These are phyloP conservation scores for Russula earlei DNA, from an alignment of 768 basidiomycete species.

Conservation along the genomic window DNA sequence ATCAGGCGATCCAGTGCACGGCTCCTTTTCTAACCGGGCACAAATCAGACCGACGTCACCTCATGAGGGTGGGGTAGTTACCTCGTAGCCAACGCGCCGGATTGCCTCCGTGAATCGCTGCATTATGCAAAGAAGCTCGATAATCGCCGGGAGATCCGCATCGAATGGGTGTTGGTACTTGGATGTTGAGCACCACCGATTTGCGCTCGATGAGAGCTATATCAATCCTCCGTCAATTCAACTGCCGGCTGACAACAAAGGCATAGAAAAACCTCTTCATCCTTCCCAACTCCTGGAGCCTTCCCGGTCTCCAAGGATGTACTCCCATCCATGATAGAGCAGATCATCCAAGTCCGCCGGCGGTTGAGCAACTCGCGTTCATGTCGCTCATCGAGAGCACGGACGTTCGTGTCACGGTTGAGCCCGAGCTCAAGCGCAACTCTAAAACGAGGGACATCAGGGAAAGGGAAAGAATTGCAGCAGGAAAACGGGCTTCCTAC, in stretches of 20 bases:
- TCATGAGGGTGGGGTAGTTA: background rate
- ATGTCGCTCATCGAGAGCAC: constrained; percentile 39
- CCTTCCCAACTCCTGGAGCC: constrained; percentile 52
- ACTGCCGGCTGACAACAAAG: constrained; percentile 23
- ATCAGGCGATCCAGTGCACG: constrained; percentile 13
- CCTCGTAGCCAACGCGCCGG: background rate
- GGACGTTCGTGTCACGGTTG: constrained; percentile 39
- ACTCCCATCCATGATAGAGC: constrained; percentile 66
- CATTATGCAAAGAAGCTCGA: constrained; percentile 28
- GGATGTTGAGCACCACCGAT: constrained; percentile 22
- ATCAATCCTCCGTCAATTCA: constrained; percentile 27
- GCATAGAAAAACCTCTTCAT: constrained; percentile 43
- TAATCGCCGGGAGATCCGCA: constrained; percentile 24
- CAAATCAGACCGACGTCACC: background rate
- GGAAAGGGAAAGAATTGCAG: background rate
- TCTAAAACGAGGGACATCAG: constrained; percentile 27
- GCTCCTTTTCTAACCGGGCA: constrained; percentile 5
- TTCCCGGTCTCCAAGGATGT: constrained; percentile 72
- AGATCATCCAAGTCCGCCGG: constrained; percentile 66
- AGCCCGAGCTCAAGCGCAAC: constrained; percentile 67
- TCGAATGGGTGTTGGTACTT: constrained; percentile 25
- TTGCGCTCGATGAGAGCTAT: constrained; percentile 27
- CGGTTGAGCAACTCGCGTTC: constrained; percentile 62
- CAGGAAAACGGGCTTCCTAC: constrained; percentile 25
- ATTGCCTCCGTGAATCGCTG: constrained; percentile 22